Conservation (phyloP, 495 filamentous ascomycete genomes). For the Polyplosphaeria fusca region DNA sequence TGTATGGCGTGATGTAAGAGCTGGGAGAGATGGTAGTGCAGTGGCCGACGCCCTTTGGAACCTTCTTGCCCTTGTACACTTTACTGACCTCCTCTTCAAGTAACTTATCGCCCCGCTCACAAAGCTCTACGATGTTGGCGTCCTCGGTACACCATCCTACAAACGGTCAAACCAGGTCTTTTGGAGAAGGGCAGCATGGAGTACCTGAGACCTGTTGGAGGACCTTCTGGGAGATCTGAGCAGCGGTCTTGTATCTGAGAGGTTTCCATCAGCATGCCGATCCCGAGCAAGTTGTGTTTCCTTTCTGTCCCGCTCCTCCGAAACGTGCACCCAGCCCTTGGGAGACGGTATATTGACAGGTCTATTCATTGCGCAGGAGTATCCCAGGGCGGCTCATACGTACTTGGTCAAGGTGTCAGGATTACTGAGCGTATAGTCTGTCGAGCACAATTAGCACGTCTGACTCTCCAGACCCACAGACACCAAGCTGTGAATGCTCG, state of each 20-base stretch:
- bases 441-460: conserved; percentile 6
- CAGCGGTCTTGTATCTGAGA: conserved; percentile 75
- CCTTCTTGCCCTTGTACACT: conserved; percentile 98
- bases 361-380: too few relatives aligned
- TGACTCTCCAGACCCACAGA: too few relatives aligned
- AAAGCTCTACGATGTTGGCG: conserved; percentile 86
- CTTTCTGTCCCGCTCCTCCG: too few relatives aligned
- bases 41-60: conserved; percentile 86
- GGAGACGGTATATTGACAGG: too few relatives aligned
- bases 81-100: conserved; percentile 90
- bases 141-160: conserved; percentile 76
- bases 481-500: too few relatives aligned
- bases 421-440: conserved; percentile 94
- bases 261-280: too few relatives aligned
- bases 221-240: conserved; percentile 89
- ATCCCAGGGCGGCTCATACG: not conserved
- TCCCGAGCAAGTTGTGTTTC: too few relatives aligned
- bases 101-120: conserved; percentile 91
- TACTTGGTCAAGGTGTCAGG: conserved; percentile 96
- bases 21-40: conserved; percentile 94
- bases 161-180: conserved; percentile 9
- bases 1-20: conserved; percentile 95
- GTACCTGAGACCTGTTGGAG: conserved; percentile 75
- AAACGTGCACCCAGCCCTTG: too few relatives aligned
- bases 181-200: conserved; percentile 13